phyloP scores from a whole-genome alignment of 805 yeast genomes.

The Tetrapisispora taiwanensis region DNA sequence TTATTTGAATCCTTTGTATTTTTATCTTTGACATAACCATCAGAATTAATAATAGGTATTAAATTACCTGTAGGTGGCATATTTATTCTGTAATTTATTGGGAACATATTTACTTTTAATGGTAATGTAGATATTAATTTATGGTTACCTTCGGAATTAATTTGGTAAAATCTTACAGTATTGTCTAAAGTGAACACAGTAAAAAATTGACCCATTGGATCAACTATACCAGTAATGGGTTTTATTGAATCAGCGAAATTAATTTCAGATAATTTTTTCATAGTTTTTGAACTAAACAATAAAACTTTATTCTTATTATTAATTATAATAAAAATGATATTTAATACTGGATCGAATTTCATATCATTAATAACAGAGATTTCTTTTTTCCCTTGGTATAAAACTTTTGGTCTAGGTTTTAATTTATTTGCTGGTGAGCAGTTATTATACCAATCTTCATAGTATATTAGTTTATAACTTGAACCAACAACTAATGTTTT shows the following conservation, averaged over 20 bases:
- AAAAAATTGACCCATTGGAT: slow-evolving; percentile 21
- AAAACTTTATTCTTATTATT: slow-evolving; percentile 16
- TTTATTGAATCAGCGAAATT: slow-evolving; percentile 9
- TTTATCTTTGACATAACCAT: no score
- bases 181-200: slow-evolving; percentile 21
- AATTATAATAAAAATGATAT: slow-evolving; percentile 16
- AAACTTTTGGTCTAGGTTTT: not conserved
- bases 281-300: slow-evolving; percentile 10
- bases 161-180: slow-evolving; percentile 22
- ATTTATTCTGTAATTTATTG: slow-evolving; percentile 24
- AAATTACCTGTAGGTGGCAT: slow-evolving; percentile 29
- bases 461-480: slow-evolving; percentile 12
- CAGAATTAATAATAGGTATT: slow-evolving; percentile 13
- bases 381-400: slow-evolving; percentile 10
- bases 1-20: no score
- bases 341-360: slow-evolving; percentile 12
- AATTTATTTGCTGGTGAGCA: not conserved
- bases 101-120: slow-evolving; percentile 23
- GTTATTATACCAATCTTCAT: slow-evolving; percentile 11
- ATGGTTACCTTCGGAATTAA: slow-evolving; percentile 14
- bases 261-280: slow-evolving; percentile 11
- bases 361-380: slow-evolving; percentile 24
- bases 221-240: slow-evolving; percentile 23
- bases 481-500: slow-evolving; percentile 15
- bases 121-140: slow-evolving; percentile 18